Percentiles rank a stretch among this genome's conserved stretches.
phyloP scores from a whole-genome alignment of 495 filamentous ascomycete species.

The Aspergillus nidulans region DNA sequence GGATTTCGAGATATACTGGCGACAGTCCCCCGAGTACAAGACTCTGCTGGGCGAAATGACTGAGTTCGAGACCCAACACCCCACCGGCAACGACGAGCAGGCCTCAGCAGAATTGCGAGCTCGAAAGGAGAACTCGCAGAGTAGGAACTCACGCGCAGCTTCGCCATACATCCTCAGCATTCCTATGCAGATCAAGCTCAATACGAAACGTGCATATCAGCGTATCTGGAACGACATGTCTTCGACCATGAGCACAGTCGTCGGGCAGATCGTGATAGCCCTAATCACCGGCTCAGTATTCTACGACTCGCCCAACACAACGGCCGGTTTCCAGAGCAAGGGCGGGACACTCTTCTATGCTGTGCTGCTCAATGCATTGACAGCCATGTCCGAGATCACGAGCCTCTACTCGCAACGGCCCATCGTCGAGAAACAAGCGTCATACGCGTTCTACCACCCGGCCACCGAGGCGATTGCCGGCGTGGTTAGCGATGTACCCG shows the following conservation, averaged over 20 bases:
- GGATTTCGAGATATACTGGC: constrained; percentile 52
- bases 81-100: too few relatives aligned
- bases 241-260: constrained; percentile 65
- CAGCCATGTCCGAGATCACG: constrained; percentile 44
- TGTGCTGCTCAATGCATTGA: constrained; percentile 18
- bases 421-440: constrained; percentile 64
- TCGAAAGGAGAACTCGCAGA: too few relatives aligned
- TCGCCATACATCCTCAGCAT: constrained; percentile 47
- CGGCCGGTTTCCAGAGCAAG: constrained; percentile 69
- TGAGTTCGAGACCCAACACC: too few relatives aligned
- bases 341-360: constrained; percentile 91
- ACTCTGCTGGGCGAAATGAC: too few relatives aligned
- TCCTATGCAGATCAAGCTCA: constrained; percentile 44
- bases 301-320: constrained; percentile 59
- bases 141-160: constrained; percentile 21
- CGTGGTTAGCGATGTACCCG: constrained; percentile 58
- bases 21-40: constrained; percentile 45
- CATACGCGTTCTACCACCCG: constrained; percentile 64
- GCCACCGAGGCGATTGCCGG: constrained; percentile 58
- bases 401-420: constrained; percentile 58
- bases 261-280: constrained; percentile 75
- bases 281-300: constrained; percentile 86
- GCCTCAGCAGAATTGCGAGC: too few relatives aligned
- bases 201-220: constrained; percentile 48
- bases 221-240: constrained; percentile 68